A percentile compares a stretch with the other conserved stretches of the same genome.
Conservation (phyloP, 2,329 filamentous ascomycete genomes). For the Fusarium buxicola region DNA sequence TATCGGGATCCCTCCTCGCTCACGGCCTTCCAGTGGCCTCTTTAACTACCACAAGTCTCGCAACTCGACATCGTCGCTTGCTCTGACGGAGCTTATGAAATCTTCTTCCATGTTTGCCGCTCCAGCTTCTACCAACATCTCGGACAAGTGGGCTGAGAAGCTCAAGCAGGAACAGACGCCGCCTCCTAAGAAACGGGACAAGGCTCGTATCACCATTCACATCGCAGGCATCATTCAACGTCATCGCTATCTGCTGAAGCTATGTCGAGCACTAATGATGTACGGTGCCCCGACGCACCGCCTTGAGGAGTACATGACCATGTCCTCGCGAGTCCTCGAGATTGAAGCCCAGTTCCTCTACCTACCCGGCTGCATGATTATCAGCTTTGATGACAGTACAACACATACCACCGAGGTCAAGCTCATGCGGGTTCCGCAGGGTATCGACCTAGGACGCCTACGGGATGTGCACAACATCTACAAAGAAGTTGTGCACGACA, state of each 20-base stretch:
- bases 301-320: conserved; percentile 90
- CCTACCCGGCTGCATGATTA: conserved; percentile 92
- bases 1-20: conserved; percentile 46
- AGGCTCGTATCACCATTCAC: conserved; percentile 64
- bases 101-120: conserved; percentile 65
- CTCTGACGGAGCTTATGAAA: conserved; percentile 64
- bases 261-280: conserved; percentile 88
- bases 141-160: conserved; percentile 59
- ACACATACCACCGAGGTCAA: conserved; percentile 86
- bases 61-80: conserved; percentile 57
- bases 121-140: conserved; percentile 58
- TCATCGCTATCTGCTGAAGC: conserved; percentile 84
- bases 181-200: conserved; percentile 52
- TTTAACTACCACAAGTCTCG: conserved; percentile 57
- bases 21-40: conserved; percentile 54
- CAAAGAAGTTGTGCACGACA: conserved; percentile 84
- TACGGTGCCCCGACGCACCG: conserved; percentile 93
- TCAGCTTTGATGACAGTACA: conserved; percentile 82
- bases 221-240: conserved; percentile 78
- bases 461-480: conserved; percentile 82
- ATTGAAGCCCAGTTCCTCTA: conserved; percentile 93
- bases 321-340: conserved; percentile 88
- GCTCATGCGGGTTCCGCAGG: conserved; percentile 75
- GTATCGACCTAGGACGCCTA: conserved; percentile 79
- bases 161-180: conserved; percentile 53